A percentile compares a stretch with the other conserved stretches of the same genome.
Evolutionary conservation across 2,329 filamentous ascomycete genomes (phyloP).

Genomic region (Ascochyta viciae-villosae): DNA sequence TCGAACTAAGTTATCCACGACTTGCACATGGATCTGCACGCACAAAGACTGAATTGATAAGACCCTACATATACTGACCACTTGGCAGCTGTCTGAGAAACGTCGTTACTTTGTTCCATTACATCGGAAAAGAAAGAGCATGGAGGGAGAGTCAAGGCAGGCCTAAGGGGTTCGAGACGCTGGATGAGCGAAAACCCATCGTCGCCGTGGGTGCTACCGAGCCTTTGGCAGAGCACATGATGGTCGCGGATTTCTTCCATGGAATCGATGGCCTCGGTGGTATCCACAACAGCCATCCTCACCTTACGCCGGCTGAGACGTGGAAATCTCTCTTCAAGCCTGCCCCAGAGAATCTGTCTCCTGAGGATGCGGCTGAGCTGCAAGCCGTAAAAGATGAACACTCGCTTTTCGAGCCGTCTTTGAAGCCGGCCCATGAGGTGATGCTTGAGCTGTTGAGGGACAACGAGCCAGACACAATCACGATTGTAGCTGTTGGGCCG

Average conservation of each 20-base stretch:
- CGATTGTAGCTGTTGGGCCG: conserved; percentile 88
- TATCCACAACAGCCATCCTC: conserved; percentile 57
- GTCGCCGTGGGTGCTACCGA: conserved; percentile 87
- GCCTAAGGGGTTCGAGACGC: conserved; percentile 72
- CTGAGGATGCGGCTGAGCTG: conserved; percentile 44
- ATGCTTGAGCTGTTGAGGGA: conserved; percentile 86
- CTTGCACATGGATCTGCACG: neutral
- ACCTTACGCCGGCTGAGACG: conserved; percentile 55
- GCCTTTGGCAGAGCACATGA: conserved; percentile 80
- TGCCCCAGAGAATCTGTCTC: conserved; percentile 38
- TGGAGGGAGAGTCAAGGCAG: conserved; percentile 78
- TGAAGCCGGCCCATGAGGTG: conserved; percentile 76
- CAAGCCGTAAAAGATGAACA: conserved; percentile 49
- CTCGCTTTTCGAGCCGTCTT: conserved; percentile 75
- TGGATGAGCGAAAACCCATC: conserved; percentile 77
- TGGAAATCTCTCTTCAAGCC: conserved; percentile 56
- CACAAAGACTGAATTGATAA: neutral
- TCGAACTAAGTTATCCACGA: neutral
- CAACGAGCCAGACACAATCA: conserved; percentile 82
- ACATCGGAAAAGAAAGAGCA: conserved; percentile 84
- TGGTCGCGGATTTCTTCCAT: conserved; percentile 77
- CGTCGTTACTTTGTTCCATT: conserved; percentile 87
- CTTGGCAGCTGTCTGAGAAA: conserved; percentile 80
- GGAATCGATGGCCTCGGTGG: conserved; percentile 58
- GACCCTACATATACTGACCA: neutral